phyloP scores from a whole-genome alignment of 2,329 filamentous ascomycete genomes.

The Xylaria sp. region DNA sequence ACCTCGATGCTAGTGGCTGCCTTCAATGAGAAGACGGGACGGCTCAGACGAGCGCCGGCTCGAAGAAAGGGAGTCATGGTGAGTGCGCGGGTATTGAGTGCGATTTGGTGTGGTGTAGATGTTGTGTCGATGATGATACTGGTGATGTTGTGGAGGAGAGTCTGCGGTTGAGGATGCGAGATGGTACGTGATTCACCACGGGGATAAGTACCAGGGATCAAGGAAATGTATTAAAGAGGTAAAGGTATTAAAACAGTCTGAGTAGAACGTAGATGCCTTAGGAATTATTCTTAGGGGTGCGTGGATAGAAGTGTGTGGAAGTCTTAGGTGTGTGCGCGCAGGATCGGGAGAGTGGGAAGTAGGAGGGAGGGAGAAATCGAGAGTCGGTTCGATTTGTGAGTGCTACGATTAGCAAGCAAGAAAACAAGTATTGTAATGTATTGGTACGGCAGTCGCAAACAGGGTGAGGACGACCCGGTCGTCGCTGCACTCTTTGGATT shows the following conservation, averaged over 20 bases:
- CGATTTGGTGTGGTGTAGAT: neutral
- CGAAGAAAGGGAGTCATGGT: conserved; percentile 18
- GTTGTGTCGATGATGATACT: conserved; percentile 6
- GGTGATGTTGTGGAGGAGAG: neutral
- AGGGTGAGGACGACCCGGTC: no score
- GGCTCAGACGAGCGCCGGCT: neutral
- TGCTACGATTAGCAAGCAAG: no score
- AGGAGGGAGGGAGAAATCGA: no score
- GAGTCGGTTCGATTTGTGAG: neutral
- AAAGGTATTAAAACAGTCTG: no score
- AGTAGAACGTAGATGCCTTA: neutral
- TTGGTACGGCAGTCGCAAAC: no score
- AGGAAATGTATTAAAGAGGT: no score
- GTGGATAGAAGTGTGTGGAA: conserved; percentile 9
- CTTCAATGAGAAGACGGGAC: neutral
- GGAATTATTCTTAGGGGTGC: neutral
- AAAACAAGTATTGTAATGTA: no score
- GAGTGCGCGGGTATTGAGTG: neutral
- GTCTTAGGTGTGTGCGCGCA: conserved; percentile 3
- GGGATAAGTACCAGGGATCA: no score
- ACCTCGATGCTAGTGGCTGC: conserved; percentile 1
- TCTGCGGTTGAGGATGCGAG: no score
- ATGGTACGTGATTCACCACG: no score
- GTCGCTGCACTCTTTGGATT: no score
- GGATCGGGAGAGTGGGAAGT: neutral